Evolutionary conservation across 2,329 filamentous ascomycete species (phyloP).

Genomic region (Acrodontium crateriforme): DNA sequence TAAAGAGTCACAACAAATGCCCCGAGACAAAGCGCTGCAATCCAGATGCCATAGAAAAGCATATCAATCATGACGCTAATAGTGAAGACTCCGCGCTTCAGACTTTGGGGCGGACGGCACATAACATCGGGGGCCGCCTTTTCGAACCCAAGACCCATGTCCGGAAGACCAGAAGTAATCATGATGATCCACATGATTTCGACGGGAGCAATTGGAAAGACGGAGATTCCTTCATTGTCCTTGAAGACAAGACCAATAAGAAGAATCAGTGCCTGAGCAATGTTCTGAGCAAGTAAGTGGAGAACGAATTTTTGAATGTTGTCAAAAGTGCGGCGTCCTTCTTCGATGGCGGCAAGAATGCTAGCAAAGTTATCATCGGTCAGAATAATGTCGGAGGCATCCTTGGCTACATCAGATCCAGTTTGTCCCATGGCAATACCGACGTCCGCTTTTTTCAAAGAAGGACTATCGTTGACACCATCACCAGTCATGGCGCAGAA

Average conservation of each 20-base stretch:
- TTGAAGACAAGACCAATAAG: slow-evolving; percentile 73
- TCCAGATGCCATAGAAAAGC: slow-evolving; percentile 64
- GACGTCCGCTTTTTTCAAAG: slow-evolving; percentile 66
- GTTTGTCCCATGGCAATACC: slow-evolving; percentile 81
- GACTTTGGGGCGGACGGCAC: slow-evolving; percentile 61
- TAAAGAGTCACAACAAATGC: slow-evolving; percentile 53
- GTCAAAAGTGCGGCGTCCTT: slow-evolving; percentile 74
- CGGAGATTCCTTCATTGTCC: slow-evolving; percentile 55
- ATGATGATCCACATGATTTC: slow-evolving; percentile 93
- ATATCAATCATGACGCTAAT: slow-evolving; percentile 66
- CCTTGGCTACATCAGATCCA: slow-evolving; percentile 75
- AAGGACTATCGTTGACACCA: slow-evolving; percentile 76
- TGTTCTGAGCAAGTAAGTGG: slow-evolving; percentile 87
- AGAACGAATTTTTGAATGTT: slow-evolving; percentile 83
- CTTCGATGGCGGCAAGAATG: slow-evolving; percentile 69
- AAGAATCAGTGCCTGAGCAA: slow-evolving; percentile 74
- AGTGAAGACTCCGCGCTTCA: slow-evolving; percentile 58
- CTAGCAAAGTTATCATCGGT: slow-evolving; percentile 83
- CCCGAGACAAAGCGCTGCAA: slow-evolving; percentile 50
- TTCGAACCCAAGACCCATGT: slow-evolving; percentile 78
- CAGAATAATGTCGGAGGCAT: slow-evolving; percentile 68
- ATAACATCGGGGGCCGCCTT: slow-evolving; percentile 63
- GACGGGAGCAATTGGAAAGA: slow-evolving; percentile 74
- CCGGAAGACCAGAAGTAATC: slow-evolving; percentile 75
- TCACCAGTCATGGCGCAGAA: slow-evolving; percentile 85